Evolutionary conservation across 768 basidiomycete species (phyloP), one percentile per base, ranked within the genome.

Genomic region (Rhizopogon salebrosus): DNA sequence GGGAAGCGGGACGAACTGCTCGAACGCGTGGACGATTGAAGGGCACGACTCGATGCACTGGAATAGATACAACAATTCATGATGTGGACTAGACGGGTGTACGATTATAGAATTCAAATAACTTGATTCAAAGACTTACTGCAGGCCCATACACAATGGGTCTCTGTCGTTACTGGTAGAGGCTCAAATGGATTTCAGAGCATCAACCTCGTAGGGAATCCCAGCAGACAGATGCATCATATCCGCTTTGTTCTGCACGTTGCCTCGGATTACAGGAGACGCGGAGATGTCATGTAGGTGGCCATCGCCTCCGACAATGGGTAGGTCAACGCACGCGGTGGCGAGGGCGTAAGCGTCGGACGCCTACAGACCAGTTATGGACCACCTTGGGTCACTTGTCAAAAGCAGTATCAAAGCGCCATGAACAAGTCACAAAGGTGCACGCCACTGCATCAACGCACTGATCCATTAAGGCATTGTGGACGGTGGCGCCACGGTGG

Each of bases 1-100:
- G 83, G 82, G 6, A 81, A 81, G 61, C 76, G 39, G 41, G 62
- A 67, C 22, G 65, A 69, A 7, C 54, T 66, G 22, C 54, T 70
- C 31, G 45, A 46, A 46, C 14, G 14, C 45, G 22, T 46, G 16
- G 45, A 46, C 22, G 20, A 46, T 46, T 46, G 29, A 46, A 22
- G 20, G 1, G n/a, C n/a, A n/a, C n/a, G n/a, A 29, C 29, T 11
- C 11, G 7, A 13, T 6, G 27, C 11, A 45, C 13, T 45, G 13
- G 11, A 20, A 31, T 22, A 45, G 14, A 26, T 34, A 13, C 10
- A 34, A 34, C 14, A 31, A 20, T 31, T 16, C 29, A 16, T 45
- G 1, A 22, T 34, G 18, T 31, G 14, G 9, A 7, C 11, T 29
- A 29, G 20, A 34, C 31, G 20, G 14, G 8, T 46, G 31, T 34